Base-by-base conservation (phyloP, 345 rosid species). In the Barbarea vulgaris region DNA sequence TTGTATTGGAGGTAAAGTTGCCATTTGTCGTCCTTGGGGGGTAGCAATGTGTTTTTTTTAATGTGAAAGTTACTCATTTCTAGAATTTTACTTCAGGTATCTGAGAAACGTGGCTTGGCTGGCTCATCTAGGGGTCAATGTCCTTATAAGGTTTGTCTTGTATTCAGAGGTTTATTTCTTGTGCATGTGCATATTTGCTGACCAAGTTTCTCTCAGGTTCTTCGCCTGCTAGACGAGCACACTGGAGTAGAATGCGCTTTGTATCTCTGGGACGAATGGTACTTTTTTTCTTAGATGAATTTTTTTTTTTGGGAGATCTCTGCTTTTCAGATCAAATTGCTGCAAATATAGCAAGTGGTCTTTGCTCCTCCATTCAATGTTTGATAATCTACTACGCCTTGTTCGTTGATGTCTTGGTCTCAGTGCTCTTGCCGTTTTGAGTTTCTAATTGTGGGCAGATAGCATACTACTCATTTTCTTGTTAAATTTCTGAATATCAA, bases 221-320 rank as follows among this genome's bases (percentile, higher is more conserved):
- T 95, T 84, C 94, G 96, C 71, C 69, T 95, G 76, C 81, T 95
- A 81, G 86, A 90, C 69, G 99, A 95, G 85, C 84, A 77, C 81
- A 87, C 84, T 77, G 99, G 96, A 81, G 93, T 84, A 82, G 97
- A 95, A 78, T 75, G 84, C 36, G 82, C 88, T 52, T 88, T 95
- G 66, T 85, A 72, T 76, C 84, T 95, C 79, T 84, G 82, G 87
- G 97, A 89, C 70, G 97, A 92, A 72, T 95, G 99, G 99, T 95
- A 78, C 33, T 77, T 61, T 47, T 54, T 53, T 62, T 44, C 51
- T 63, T 28, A 28, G 17, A 65, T 70, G 25, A 21, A 64, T 10
- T 47, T n/a, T 71, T 11, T 56, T 10, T 47, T n/a, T 71, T 11
- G 63, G 22, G 57, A 58, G 13, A 58, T 57, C 55, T 64, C 17